Evolutionary conservation across 257 asterid genomes (phyloP).

Genomic region (Solanum lycopersicoides): DNA sequence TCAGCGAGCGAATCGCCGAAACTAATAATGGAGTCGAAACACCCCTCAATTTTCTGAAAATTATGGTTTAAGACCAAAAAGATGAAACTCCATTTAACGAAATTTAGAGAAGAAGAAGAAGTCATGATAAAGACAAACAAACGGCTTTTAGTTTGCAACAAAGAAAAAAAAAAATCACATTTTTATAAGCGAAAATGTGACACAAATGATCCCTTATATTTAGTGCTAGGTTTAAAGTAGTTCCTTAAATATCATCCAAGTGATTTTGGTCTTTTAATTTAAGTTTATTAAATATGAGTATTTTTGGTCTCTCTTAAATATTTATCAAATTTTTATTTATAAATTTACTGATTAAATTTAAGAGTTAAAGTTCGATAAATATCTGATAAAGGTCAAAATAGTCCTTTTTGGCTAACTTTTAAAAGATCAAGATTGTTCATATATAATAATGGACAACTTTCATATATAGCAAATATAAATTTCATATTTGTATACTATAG

Average conservation of each 20-base stretch:
- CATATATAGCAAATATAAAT: too few relatives aligned
- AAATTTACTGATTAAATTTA: too few relatives aligned
- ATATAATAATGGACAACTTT: too few relatives aligned
- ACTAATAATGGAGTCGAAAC: conserved; percentile 41
- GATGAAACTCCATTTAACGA: neutral
- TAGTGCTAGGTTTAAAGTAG: neutral
- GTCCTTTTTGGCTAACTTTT: too few relatives aligned
- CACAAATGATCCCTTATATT: neutral
- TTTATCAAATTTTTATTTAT: too few relatives aligned
- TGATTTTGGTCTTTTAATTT: neutral
- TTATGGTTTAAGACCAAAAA: neutral
- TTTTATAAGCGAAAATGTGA: neutral
- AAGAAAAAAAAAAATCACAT: neutral
- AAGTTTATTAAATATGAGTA: neutral
- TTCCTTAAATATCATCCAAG: neutral
- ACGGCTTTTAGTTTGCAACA: neutral
- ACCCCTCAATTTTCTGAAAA: neutral
- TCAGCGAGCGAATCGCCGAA: conserved; percentile 58
- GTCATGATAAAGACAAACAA: neutral
- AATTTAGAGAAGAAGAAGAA: neutral
- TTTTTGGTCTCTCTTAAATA: neutral
- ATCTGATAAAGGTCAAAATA: too few relatives aligned
- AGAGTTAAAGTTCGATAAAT: too few relatives aligned
- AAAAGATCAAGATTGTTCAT: too few relatives aligned
- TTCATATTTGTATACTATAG: too few relatives aligned